Base-by-base conservation (phyloP, 2,329 filamentous ascomycete species). In the Lasiodiplodia citricola region DNA sequence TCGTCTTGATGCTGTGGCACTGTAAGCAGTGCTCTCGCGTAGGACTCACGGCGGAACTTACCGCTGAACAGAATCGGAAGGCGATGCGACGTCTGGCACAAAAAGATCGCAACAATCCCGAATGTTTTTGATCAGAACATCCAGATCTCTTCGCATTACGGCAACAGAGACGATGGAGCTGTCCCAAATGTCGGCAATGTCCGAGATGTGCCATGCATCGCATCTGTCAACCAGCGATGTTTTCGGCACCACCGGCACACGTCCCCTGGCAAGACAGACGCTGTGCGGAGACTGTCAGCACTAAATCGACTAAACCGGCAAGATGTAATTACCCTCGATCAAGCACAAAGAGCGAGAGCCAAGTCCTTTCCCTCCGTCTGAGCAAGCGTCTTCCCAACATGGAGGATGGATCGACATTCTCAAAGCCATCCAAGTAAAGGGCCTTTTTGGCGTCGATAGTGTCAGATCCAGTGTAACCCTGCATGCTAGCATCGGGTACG, bases 161-260 rank as follows among this genome's bases (percentile, higher is more conserved):
- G 90, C 88, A 81, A 92, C 91, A 0, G 90, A 92, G 18, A 91
- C 87, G 63, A 92, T 82, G n/a, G 90, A 88, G 0, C 90, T 90
- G 75, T 93, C 91, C 75, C 90, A 90, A 14, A 84, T 82, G 74
- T 92, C 90, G 1, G 89, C 87, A 66, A 90, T 83, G 41, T 85
- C 83, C 10, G 87, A 88, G 16, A 86, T 79, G 72, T 92, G 90
- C 91, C 91, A 93, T 8, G 84, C 83, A 71, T 93, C 90, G 72
- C 91, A 92, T 58, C 88, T 86, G 70, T 88, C 87, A 23, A 93
- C 84, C 0, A 91, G 82, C 1, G 87, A 85, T 1, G 90, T 91
- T 62, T 90, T 83, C 0, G 91, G 90, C 0, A 92, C 86, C 0
- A 88, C 89, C 73, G 91, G 92, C 25, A 85, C 89, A 71, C 91